These are phyloP conservation scores for Aspergillus sergii DNA, from an alignment of 2,329 filamentous ascomycete genomes.

Conservation along the genomic window DNA sequence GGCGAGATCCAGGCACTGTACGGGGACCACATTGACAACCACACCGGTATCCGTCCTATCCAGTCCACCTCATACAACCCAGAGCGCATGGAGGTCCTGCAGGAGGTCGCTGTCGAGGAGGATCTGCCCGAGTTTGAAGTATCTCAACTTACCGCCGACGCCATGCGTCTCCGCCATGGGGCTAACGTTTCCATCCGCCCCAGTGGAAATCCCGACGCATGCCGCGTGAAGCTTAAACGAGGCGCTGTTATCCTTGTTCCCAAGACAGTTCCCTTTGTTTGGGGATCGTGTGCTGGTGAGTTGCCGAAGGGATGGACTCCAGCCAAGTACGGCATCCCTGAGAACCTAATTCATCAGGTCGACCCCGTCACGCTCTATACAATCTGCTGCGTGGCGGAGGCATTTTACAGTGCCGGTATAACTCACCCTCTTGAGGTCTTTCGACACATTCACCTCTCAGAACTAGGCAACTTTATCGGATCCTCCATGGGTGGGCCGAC, in stretches of 20 bases:
- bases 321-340: slow-evolving; percentile 91
- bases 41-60: too few species aligned
- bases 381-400: slow-evolving; percentile 89
- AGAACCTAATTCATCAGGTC: slow-evolving; percentile 97
- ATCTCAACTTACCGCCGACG: too few species aligned
- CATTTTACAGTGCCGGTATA: slow-evolving; percentile 75
- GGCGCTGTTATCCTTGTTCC: slow-evolving; percentile 93
- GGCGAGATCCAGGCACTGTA: slow-evolving; percentile 80
- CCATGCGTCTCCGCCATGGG: too few species aligned
- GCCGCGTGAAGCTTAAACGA: slow-evolving; percentile 89
- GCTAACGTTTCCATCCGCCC: too few species aligned
- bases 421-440: slow-evolving; percentile 83
- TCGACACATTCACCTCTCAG: slow-evolving; percentile 97
- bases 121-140: too few species aligned
- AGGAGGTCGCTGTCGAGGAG: too few species aligned
- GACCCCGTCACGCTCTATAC: slow-evolving; percentile 95
- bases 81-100: too few species aligned
- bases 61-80: too few species aligned
- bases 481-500: slow-evolving; percentile 96
- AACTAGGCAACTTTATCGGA: slow-evolving; percentile 97
- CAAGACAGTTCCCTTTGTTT: slow-evolving; percentile 95
- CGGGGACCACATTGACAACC: too few species aligned
- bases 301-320: slow-evolving; percentile 97
- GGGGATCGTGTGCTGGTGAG: slow-evolving; percentile 86
- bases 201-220: too few species aligned